These are phyloP conservation scores for Teratosphaeria pseudoeucalypti DNA, from an alignment of 2,329 filamentous ascomycete genomes.

Conservation along the genomic window DNA sequence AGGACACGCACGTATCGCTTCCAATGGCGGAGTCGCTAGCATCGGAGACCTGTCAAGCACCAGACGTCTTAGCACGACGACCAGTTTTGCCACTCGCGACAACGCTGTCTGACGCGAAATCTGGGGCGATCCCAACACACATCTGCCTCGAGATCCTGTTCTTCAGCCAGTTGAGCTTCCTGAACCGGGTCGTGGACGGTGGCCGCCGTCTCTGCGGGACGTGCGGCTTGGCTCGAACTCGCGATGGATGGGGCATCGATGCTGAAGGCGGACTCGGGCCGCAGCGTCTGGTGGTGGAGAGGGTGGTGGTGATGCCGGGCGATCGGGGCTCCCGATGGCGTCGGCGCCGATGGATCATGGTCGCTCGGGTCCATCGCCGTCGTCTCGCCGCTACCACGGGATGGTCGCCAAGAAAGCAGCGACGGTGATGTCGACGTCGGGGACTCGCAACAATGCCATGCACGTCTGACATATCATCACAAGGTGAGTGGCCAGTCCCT, in stretches of 20 bases:
- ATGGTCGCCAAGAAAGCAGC: background rate
- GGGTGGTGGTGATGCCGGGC: background rate
- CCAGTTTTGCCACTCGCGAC: background rate
- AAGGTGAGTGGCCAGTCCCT: background rate
- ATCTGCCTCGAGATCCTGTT: slow-evolving; percentile 27
- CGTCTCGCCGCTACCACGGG: background rate
- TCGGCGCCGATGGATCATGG: background rate
- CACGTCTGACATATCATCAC: background rate
- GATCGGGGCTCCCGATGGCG: background rate
- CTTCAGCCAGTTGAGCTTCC: slow-evolving; percentile 19
- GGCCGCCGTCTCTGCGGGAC: background rate
- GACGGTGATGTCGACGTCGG: background rate
- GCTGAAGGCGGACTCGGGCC: background rate
- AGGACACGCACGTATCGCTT: slow-evolving; percentile 21
- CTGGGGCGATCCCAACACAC: slow-evolving; percentile 13
- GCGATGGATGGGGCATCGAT: slow-evolving; percentile 3
- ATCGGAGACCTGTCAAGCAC: slow-evolving; percentile 15
- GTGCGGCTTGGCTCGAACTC: background rate
- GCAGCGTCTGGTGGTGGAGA: background rate
- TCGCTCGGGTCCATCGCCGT: background rate
- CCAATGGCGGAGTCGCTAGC: slow-evolving; percentile 27
- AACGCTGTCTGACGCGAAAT: background rate
- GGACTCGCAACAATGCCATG: background rate
- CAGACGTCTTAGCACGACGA: slow-evolving; percentile 6
- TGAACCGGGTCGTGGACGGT: slow-evolving; percentile 1